Conservation (phyloP, 345 rosid genomes). For the Passiflora organensis region DNA sequence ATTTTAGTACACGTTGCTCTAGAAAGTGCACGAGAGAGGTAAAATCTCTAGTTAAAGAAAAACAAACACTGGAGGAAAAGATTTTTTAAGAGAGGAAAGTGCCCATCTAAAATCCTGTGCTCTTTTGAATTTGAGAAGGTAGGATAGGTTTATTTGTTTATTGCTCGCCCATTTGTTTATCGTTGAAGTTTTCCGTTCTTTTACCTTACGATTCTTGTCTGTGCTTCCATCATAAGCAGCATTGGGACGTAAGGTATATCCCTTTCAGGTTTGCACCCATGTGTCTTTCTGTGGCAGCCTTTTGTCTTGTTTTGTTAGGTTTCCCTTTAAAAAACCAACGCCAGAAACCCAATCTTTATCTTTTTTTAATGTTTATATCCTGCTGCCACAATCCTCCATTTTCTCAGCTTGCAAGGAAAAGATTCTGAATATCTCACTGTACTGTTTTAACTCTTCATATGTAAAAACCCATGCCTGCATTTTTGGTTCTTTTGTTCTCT, state of each 20-base stretch:
- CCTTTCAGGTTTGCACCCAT: neutral
- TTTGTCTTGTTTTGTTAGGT: constrained; percentile 88
- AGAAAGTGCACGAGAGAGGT: constrained; percentile 17
- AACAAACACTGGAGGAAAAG: neutral
- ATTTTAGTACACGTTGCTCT: constrained; percentile 33
- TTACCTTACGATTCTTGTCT: constrained; percentile 26
- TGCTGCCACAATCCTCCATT: constrained; percentile 20
- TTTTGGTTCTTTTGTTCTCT: constrained; percentile 16
- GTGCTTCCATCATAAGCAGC: neutral
- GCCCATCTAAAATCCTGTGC: constrained; percentile 10
- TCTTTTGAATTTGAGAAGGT: constrained; percentile 30
- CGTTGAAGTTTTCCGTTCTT: neutral
- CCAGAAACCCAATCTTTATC: constrained; percentile 13
- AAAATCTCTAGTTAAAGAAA: neutral
- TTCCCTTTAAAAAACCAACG: constrained; percentile 21
- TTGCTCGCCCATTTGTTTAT: constrained; percentile 3
- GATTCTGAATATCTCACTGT: constrained; percentile 34
- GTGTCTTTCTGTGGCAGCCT: constrained; percentile 48
- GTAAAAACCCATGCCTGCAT: constrained; percentile 9
- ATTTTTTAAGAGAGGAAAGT: constrained; percentile 13
- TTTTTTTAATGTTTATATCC: constrained; percentile 17
- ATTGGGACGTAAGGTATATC: no score
- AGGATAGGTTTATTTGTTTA: constrained; percentile 4
- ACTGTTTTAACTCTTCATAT: neutral
- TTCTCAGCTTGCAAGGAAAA: constrained; percentile 55